These are phyloP conservation scores for Rhodamnia rubescens DNA, from an alignment of 345 rosid species.

Conservation along the genomic window DNA sequence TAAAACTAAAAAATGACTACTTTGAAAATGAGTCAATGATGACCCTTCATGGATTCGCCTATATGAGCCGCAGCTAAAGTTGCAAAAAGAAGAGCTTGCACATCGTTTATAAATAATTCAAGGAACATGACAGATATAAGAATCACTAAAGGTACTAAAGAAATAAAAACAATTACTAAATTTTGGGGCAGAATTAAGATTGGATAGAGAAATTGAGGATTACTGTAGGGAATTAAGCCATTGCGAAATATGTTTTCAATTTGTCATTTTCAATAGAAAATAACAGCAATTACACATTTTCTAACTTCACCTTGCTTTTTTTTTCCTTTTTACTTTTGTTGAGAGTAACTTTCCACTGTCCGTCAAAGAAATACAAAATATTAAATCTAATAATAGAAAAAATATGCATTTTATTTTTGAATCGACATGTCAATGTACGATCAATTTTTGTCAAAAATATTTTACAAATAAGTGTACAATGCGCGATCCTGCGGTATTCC, in stretches of 20 bases:
- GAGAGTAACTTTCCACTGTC: neutral
- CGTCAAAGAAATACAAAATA: neutral
- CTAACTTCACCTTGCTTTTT: neutral
- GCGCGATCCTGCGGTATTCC: too few relatives aligned
- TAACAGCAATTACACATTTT: neutral
- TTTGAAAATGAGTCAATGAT: neutral
- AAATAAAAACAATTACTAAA: neutral
- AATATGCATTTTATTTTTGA: neutral
- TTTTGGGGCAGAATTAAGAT: neutral
- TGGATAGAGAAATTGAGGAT: neutral
- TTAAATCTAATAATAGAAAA: neutral
- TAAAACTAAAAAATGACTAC: too few relatives aligned
- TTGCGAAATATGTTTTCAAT: neutral
- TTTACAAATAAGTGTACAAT: neutral
- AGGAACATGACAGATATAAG: neutral
- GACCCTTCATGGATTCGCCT: neutral
- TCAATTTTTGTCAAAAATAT: neutral
- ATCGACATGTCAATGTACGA: neutral
- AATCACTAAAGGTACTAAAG: neutral
- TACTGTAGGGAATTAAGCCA: neutral
- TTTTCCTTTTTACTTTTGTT: neutral
- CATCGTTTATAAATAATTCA: neutral
- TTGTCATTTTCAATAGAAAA: neutral
- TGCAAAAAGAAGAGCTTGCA: neutral
- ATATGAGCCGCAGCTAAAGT: fast-evolving